Evolutionary conservation across 805 yeast species (phyloP).

Genomic region (Wickerhamomyces sydowiorum): DNA sequence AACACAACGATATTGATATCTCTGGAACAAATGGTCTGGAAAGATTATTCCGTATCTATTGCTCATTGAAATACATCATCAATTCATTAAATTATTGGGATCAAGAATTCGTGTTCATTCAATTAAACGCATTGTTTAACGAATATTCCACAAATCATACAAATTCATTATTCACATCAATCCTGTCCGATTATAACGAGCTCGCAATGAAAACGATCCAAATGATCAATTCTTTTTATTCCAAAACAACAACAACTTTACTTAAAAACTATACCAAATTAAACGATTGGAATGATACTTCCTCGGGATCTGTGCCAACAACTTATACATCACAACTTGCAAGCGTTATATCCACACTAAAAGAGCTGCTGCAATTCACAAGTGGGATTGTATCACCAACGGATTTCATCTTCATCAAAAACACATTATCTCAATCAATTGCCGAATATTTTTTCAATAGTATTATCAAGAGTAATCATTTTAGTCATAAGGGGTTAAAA

Average conservation of each 20-base stretch:
- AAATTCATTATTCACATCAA: constrained; percentile 24
- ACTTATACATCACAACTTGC: constrained; percentile 16
- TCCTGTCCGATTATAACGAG: constrained; percentile 21
- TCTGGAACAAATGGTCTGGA: constrained; percentile 22
- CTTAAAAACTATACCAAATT: constrained; percentile 27
- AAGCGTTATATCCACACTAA: constrained; percentile 19
- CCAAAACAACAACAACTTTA: constrained; percentile 23
- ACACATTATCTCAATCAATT: constrained; percentile 20
- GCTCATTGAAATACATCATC: constrained; percentile 18
- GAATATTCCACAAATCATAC: constrained; percentile 12
- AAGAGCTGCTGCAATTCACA: constrained; percentile 17
- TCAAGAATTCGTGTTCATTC: constrained; percentile 21
- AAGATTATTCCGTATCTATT: constrained; percentile 21
- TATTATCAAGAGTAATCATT: constrained; percentile 31
- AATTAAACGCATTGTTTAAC: constrained; percentile 19
- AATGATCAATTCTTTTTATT: constrained; percentile 25
- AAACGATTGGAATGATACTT: constrained; percentile 24
- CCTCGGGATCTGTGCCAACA: not conserved
- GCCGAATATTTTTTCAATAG: constrained; percentile 29
- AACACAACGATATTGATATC: constrained; percentile 14
- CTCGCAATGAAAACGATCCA: constrained; percentile 24
- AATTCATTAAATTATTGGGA: constrained; percentile 18
- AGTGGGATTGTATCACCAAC: constrained; percentile 8
- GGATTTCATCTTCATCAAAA: constrained; percentile 17
- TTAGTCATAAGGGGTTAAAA: constrained; percentile 25